Base-by-base conservation (phyloP, 1,284 basidiomycete genomes). In the Macrocystidia cucumis region DNA sequence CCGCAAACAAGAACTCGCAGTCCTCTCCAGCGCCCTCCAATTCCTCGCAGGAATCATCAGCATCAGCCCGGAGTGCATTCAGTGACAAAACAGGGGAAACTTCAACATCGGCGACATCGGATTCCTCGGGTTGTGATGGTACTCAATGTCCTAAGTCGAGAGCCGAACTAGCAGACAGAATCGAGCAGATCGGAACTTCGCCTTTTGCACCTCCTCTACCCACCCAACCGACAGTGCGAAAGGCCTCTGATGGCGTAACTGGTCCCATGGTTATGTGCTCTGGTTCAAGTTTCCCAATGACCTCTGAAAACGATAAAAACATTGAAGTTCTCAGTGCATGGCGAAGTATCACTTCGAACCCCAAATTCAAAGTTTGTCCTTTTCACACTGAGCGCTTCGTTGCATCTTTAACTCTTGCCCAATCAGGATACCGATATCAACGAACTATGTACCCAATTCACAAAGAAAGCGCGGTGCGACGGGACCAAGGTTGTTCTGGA, bases 401-500 rank as follows among this genome's bases (percentile, higher is more conserved):
- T n/a, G n/a, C n/a, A n/a, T n/a, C n/a, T n/a, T n/a, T 7, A 21
- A 16, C 4, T 13, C 38, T 27, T 17, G 28, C 16, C 29, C 28
- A 16, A 32, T 24, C 45, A 86, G 80, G 80, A 85, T 45, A 63
- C 72, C 25, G 85, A 88, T 48, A 76, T 89, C 43, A 83, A 81
- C 44, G 67, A 79, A 33, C 62, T 89, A 12, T 89, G 85, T 50
- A 52, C 72, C 6, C 81, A 87, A 55, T 86, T 89, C 50, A 72
- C 82, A 28, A 69, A 59, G 49, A 88, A 89, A 60, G 85, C 86
- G 31, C 68, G 74, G 34, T 89, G 85, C 50, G 84, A 88, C 44
- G 85, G 86, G 20, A 76, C 74, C 20, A 84, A 83, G 59, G 79
- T 86, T 27, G 83, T 86, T 13, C 60, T 86, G 33, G 80, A 86